A percentile compares a stretch with the other conserved stretches of the same genome.
These are phyloP conservation scores for Malus hybrid DNA, from an alignment of 331 rosid species.

Conservation along the genomic window DNA sequence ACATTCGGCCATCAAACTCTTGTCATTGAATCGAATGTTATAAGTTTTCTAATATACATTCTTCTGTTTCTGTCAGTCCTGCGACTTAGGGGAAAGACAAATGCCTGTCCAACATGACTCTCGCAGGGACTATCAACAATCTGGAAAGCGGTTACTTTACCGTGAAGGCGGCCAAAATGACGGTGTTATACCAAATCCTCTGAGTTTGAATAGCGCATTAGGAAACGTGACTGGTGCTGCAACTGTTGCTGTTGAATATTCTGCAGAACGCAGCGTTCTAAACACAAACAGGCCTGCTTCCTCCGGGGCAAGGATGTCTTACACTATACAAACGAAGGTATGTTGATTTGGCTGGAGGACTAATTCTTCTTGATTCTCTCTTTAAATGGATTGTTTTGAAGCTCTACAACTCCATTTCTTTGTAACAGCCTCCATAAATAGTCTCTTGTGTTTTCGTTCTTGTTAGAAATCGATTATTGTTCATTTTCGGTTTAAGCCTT, in stretches of 20 bases:
- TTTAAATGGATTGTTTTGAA: background rate
- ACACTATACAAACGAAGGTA: background rate
- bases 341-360: background rate
- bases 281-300: background rate
- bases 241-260: background rate
- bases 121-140: background rate
- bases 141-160: background rate
- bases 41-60: background rate
- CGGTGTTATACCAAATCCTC: background rate
- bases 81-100: background rate
- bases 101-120: background rate
- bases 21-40: background rate
- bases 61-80: background rate
- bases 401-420: background rate
- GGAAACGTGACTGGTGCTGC: background rate
- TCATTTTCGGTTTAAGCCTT: background rate
- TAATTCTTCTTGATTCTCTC: background rate
- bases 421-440: too few species aligned
- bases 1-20: too few species aligned
- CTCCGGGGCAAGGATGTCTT: background rate
- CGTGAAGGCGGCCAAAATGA: background rate
- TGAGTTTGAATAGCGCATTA: background rate
- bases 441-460: too few species aligned
- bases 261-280: background rate
- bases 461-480: too few species aligned